Conservation (phyloP, 2,329 filamentous ascomycete species). For the Clonostachys sp. region DNA sequence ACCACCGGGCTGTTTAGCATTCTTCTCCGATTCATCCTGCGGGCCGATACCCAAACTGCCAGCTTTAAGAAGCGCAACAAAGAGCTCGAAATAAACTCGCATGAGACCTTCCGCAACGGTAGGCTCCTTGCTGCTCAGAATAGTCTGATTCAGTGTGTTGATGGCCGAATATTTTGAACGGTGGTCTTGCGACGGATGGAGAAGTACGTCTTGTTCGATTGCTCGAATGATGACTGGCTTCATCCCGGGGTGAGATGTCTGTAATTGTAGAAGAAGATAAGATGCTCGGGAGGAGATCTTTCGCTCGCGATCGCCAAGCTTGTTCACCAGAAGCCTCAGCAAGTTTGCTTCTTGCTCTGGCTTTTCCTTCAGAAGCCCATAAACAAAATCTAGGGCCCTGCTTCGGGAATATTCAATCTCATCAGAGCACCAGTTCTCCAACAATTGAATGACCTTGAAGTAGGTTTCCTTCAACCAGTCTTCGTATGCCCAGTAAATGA, state of each 20-base stretch:
- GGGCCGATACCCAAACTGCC: conserved; percentile 28
- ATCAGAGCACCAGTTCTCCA: conserved; percentile 91
- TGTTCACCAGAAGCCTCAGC: conserved; percentile 87
- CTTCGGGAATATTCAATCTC: conserved; percentile 92
- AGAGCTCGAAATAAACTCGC: conserved; percentile 88
- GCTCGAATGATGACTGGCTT: conserved; percentile 80
- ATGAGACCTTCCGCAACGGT: conserved; percentile 75
- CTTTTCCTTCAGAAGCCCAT: conserved; percentile 87
- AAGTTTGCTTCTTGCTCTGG: conserved; percentile 96
- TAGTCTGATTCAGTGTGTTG: conserved; percentile 95
- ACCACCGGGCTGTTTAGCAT: conserved; percentile 12
- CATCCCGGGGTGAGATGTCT: conserved; percentile 89
- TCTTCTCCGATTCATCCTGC: conserved; percentile 6
- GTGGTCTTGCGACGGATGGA: conserved; percentile 79
- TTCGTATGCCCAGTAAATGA: conserved; percentile 88
- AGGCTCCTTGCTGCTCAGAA: conserved; percentile 80
- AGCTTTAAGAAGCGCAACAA: conserved; percentile 74
- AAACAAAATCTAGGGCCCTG: conserved; percentile 85
- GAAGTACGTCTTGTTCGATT: conserved; percentile 83
- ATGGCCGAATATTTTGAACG: conserved; percentile 94
- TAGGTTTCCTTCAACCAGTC: conserved; percentile 93
- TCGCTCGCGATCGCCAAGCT: conserved; percentile 89
- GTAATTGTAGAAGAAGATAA: conserved; percentile 86
- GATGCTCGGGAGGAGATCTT: conserved; percentile 94
- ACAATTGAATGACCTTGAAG: conserved; percentile 86